Conservation (phyloP, 257 asterid species). For the Solanum virginianum region DNA sequence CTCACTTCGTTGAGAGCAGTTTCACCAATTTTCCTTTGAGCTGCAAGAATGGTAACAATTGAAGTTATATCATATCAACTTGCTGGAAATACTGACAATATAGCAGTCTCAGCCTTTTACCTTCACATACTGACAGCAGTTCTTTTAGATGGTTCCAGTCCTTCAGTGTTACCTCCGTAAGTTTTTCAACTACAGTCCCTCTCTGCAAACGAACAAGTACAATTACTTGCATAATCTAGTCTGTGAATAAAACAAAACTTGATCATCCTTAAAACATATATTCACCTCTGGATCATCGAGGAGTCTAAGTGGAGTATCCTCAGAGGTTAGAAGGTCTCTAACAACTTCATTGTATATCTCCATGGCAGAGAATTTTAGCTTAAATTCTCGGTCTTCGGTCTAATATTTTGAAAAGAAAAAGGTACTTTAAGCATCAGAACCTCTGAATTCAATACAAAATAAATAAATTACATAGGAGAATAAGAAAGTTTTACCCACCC, state of each 20-base stretch:
- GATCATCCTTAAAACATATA: neutral
- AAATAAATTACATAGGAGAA: neutral
- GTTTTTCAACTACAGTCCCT: slow-evolving; percentile 81
- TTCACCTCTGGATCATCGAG: slow-evolving; percentile 92
- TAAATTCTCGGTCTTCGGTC: slow-evolving; percentile 36
- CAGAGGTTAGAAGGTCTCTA: slow-evolving; percentile 64
- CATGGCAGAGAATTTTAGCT: slow-evolving; percentile 76
- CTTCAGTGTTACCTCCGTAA: slow-evolving; percentile 52
- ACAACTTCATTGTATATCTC: slow-evolving; percentile 95
- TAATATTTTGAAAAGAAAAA: neutral
- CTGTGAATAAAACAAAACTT: neutral
- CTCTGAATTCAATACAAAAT: neutral
- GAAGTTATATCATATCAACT: neutral
- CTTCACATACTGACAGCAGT: slow-evolving; percentile 61
- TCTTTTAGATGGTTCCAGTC: slow-evolving; percentile 56
- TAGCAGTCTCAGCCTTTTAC: slow-evolving; percentile 20
- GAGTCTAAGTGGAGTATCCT: slow-evolving; percentile 58
- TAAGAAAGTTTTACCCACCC: slow-evolving; percentile 10
- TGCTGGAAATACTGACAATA: neutral
- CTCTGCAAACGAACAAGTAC: slow-evolving; percentile 26
- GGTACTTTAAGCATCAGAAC: neutral
- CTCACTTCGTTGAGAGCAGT: slow-evolving; percentile 78
- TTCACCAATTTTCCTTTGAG: slow-evolving; percentile 88
- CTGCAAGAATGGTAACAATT: slow-evolving; percentile 26
- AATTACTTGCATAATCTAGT: neutral